A percentile compares a stretch with the other conserved stretches of the same genome.
Evolutionary conservation across 768 basidiomycete species (phyloP).

Genomic region (Calocybe gangraenosa): DNA sequence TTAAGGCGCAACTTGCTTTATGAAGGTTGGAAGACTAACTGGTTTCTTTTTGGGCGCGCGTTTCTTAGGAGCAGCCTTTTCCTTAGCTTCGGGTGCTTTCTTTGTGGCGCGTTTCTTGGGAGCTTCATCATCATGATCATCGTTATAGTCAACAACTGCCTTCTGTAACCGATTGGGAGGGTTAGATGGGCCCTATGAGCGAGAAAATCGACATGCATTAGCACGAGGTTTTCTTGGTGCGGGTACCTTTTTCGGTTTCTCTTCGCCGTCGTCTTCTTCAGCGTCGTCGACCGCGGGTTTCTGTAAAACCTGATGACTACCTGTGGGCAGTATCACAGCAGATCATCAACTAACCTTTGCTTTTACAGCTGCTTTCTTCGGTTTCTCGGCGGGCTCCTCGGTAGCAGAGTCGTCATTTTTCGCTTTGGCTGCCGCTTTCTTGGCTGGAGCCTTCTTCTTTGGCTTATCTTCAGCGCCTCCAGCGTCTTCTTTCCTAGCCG

Average conservation of each 20-base stretch:
- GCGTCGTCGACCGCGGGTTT: conserved; percentile 27
- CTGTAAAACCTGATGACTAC: conserved; percentile 6
- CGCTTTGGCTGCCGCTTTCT: conserved; percentile 23
- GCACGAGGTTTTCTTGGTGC: conserved; percentile 26
- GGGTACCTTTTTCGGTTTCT: conserved; percentile 52
- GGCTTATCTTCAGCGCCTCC: conserved; percentile 22
- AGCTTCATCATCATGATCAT: conserved; percentile 28
- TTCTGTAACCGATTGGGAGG: conserved; percentile 13
- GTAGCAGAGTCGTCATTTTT: conserved; percentile 6
- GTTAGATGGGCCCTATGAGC: conserved; percentile 3
- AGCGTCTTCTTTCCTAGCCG: conserved; percentile 46
- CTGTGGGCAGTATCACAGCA: background rate
- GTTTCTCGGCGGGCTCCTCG: conserved; percentile 16
- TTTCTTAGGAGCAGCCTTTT: conserved; percentile 47
- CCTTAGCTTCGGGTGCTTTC: conserved; percentile 36
- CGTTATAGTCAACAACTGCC: conserved; percentile 23
- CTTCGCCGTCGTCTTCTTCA: conserved; percentile 40
- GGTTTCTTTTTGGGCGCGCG: conserved; percentile 41
- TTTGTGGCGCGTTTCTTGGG: conserved; percentile 45
- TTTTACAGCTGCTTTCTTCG: conserved; percentile 17
- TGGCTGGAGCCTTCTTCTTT: conserved; percentile 34
- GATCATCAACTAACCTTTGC: conserved; percentile 9
- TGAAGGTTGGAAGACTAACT: conserved; percentile 15
- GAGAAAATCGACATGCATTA: conserved; percentile 16
- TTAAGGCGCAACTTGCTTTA: too few species aligned